phyloP scores from a whole-genome alignment of 345 rosid species.

The Firmiana major region DNA sequence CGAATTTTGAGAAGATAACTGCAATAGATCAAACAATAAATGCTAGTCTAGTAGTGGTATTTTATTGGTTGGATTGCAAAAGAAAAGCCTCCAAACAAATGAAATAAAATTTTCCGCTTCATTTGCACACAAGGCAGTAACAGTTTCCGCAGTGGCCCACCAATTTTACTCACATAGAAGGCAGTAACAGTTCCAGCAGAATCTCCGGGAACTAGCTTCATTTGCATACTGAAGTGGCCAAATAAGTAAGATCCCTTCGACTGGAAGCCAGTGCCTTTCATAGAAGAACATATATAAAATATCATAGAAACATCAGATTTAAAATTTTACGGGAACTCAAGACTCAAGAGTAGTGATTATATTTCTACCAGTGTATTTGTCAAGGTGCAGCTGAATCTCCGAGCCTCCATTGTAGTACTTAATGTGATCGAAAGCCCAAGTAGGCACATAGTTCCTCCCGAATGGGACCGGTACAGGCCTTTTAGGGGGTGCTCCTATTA shows the following conservation, averaged over 20 bases:
- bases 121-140: background rate
- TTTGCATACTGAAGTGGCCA: slow-evolving; percentile 84
- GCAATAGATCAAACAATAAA: slow-evolving; percentile 16
- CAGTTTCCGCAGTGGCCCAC: background rate
- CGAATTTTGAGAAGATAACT: slow-evolving; percentile 76
- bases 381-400: slow-evolving; percentile 63
- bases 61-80: background rate
- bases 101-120: background rate
- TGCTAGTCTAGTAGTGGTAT: background rate
- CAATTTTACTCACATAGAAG: slow-evolving; percentile 50
- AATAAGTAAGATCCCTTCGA: slow-evolving; percentile 79
- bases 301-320: background rate
- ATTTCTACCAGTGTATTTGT: slow-evolving; percentile 67
- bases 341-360: background rate
- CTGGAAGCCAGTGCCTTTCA: slow-evolving; percentile 78
- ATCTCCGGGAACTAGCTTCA: slow-evolving; percentile 74
- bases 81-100: too few relatives aligned
- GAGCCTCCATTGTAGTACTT: slow-evolving; percentile 72
- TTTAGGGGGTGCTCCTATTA: slow-evolving; percentile 54
- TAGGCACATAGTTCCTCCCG: slow-evolving; percentile 70
- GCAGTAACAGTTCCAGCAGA: slow-evolving; percentile 90
- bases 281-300: background rate
- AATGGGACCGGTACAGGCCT: slow-evolving; percentile 63
- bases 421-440: slow-evolving; percentile 95
- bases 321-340: background rate